phyloP scores from a whole-genome alignment of 345 rosid species.

The Aquilaria sinensis region DNA sequence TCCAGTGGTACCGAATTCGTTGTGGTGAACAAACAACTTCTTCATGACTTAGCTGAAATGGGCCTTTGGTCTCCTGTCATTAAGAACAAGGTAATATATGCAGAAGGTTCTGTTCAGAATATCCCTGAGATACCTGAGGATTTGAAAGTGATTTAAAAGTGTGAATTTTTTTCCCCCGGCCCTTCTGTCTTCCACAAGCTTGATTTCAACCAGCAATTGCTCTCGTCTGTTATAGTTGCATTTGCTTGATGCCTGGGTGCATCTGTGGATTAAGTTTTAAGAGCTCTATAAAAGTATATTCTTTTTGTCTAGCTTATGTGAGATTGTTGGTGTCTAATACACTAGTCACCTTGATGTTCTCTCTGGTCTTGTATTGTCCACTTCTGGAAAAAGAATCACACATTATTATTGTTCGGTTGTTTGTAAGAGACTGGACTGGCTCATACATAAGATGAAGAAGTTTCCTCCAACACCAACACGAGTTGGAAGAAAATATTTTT shows the following conservation, averaged over 20 bases:
- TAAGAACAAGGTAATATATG: constrained; percentile 51
- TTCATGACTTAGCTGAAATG: constrained; percentile 84
- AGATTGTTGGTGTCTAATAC: no score
- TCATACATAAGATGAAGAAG: no score
- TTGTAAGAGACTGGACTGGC: no score
- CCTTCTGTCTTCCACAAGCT: not conserved
- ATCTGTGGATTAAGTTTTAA: not conserved
- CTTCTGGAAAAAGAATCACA: no score
- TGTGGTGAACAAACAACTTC: constrained; percentile 96
- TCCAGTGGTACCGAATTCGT: constrained; percentile 77
- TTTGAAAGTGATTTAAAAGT: constrained; percentile 74
- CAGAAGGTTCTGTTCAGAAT: constrained; percentile 63
- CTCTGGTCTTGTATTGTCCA: no score
- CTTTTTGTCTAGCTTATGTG: no score
- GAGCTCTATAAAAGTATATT: not conserved
- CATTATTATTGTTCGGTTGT: no score
- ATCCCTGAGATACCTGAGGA: constrained; percentile 67
- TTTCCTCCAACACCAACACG: no score
- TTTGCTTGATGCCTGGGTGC: not conserved
- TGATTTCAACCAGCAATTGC: no score
- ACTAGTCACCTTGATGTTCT: no score
- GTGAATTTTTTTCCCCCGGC: constrained; percentile 7
- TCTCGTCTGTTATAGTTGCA: not conserved
- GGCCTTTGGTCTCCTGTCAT: constrained; percentile 51
- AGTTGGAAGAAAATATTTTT: no score